phyloP scores from a whole-genome alignment of 768 basidiomycete genomes.

The Leccinum variicolor region DNA sequence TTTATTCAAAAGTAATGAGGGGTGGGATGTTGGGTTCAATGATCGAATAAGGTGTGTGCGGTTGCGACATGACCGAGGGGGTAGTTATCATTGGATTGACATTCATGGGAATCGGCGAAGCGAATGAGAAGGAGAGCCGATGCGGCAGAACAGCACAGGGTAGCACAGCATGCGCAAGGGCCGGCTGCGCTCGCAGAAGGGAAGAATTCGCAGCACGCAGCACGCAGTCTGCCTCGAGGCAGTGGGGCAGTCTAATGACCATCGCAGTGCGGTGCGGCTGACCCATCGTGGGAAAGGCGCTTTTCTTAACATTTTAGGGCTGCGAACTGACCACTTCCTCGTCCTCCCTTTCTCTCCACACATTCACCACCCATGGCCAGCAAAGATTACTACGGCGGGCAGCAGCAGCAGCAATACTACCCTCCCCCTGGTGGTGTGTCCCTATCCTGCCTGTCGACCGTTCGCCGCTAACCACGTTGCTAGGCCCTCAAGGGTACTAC shows the following conservation, averaged over 20 bases:
- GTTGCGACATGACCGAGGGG: neutral
- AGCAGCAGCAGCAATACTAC: conserved; percentile 50
- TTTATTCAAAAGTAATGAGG: conserved; percentile 3
- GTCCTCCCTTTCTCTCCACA: conserved; percentile 9
- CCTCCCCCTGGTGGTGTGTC: conserved; percentile 45
- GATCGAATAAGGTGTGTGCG: neutral
- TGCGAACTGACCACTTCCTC: conserved; percentile 8
- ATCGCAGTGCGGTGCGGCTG: neutral
- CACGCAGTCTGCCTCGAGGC: conserved; percentile 23
- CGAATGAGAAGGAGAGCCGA: neutral
- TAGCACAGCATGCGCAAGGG: conserved; percentile 5
- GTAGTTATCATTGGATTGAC: conserved; percentile 4
- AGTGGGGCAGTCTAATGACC: conserved; percentile 1
- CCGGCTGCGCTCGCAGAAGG: neutral
- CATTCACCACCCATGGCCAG: conserved; percentile 51
- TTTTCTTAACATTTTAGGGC: conserved; percentile 25
- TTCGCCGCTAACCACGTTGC: conserved; percentile 37
- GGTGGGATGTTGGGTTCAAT: conserved; percentile 6
- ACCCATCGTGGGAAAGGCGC: conserved; percentile 20
- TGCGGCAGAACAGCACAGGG: conserved; percentile 1
- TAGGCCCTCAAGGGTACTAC: conserved; percentile 60
- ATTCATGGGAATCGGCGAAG: conserved; percentile 15
- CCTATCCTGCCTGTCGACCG: conserved; percentile 7
- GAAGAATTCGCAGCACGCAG: neutral
- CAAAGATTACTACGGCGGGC: conserved; percentile 66